Evolutionary conservation across 257 asterid genomes (phyloP).

Genomic region (Ilex asprella): DNA sequence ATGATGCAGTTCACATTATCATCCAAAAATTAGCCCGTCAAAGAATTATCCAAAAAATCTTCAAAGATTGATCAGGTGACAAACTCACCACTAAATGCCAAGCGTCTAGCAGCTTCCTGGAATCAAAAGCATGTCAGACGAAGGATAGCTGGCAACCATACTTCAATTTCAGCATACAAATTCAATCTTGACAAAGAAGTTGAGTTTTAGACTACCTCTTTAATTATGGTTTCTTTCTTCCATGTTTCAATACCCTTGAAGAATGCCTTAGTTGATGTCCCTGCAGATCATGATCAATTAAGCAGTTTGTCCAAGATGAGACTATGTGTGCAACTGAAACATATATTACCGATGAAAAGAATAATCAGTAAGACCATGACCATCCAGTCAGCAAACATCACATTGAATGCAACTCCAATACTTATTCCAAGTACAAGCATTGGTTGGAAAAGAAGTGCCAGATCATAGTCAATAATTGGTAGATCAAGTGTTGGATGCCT

Average conservation of each 20-base stretch:
- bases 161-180: no score
- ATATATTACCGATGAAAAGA: conserved; percentile 46
- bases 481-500: conserved; percentile 51
- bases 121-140: conserved; percentile 3
- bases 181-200: neutral
- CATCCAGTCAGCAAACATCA: conserved; percentile 62
- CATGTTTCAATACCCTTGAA: conserved; percentile 50
- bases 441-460: conserved; percentile 60
- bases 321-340: neutral
- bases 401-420: conserved; percentile 51
- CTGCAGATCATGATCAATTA: conserved; percentile 13
- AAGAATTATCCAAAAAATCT: neutral
- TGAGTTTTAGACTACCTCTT: conserved; percentile 23
- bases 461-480: conserved; percentile 56
- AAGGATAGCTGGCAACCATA: neutral
- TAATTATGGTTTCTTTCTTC: conserved; percentile 48
- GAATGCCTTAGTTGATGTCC: conserved; percentile 50
- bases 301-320: neutral
- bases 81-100: conserved; percentile 32
- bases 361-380: conserved; percentile 43
- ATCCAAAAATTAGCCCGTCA: conserved; percentile 3
- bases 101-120: conserved; percentile 46
- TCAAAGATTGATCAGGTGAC: conserved; percentile 1
- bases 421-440: conserved; percentile 59
- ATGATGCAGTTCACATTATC: conserved; percentile 7